Percentiles rank a stretch among this genome's conserved stretches.
Conservation (phyloP, 2,329 filamentous ascomycete genomes). For the Periconia sp. region DNA sequence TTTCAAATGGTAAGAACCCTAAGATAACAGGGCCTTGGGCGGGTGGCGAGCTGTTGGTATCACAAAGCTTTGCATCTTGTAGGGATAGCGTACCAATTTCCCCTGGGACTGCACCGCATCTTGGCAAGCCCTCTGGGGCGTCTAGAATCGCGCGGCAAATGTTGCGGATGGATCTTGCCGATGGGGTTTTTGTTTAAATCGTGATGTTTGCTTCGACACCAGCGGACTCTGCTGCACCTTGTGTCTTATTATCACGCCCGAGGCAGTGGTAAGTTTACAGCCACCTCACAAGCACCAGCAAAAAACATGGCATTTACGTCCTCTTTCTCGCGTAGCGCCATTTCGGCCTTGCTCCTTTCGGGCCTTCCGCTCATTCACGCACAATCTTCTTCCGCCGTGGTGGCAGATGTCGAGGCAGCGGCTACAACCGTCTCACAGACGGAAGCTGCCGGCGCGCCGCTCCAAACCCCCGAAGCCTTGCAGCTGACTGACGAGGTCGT, state of each 20-base stretch:
- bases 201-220: not conserved
- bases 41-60: not conserved
- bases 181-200: not conserved
- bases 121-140: not conserved
- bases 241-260: not conserved
- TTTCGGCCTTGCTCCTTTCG: not conserved
- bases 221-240: not conserved
- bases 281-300: not conserved
- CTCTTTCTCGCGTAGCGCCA: not conserved
- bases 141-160: not conserved
- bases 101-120: not conserved
- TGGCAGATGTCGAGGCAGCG: constrained; percentile 1
- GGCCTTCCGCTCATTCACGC: not conserved
- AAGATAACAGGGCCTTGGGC: not conserved
- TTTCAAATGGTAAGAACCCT: not conserved
- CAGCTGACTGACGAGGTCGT: constrained; percentile 10
- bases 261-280: not conserved
- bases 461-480: constrained; percentile 2
- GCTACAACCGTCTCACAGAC: constrained; percentile 1
- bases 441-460: not conserved
- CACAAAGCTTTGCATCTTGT: not conserved
- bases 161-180: not conserved
- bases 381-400: not conserved
- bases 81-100: not conserved
- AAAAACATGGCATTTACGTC: not conserved